Evolutionary conservation across 306 rosid species (phyloP).

Genomic region (Acacia melanoxylon): DNA sequence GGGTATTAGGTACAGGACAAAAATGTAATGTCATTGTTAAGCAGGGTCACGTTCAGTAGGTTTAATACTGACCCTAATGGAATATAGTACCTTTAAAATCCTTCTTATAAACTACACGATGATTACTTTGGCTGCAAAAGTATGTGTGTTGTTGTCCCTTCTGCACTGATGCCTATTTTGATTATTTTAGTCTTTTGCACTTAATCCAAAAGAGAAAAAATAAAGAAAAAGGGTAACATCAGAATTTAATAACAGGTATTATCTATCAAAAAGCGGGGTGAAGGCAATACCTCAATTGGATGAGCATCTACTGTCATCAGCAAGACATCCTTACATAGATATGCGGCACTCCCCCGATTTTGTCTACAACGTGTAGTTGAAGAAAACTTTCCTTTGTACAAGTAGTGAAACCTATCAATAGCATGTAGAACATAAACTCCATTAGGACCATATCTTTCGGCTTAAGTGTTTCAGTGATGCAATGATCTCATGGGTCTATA

Average conservation of each 20-base stretch:
- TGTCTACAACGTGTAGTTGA: slow-evolving; percentile 39
- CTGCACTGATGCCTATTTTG: not conserved
- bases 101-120: not conserved
- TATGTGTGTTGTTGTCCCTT: slow-evolving; percentile 8
- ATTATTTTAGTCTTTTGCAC: slow-evolving; percentile 12
- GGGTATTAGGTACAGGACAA: slow-evolving; percentile 72
- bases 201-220: slow-evolving; percentile 9
- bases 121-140: slow-evolving; percentile 13
- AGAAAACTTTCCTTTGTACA: slow-evolving; percentile 34
- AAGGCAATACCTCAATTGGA: slow-evolving; percentile 21
- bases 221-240: not conserved
- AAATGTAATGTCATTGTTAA: slow-evolving; percentile 45
- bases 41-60: slow-evolving; percentile 41
- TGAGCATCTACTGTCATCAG: slow-evolving; percentile 13
- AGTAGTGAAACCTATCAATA: slow-evolving; percentile 43
- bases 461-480: slow-evolving; percentile 60
- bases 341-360: slow-evolving; percentile 16
- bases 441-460: slow-evolving; percentile 60
- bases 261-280: slow-evolving; percentile 20
- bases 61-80: slow-evolving; percentile 46
- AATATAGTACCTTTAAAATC: slow-evolving; percentile 50
- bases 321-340: not conserved
- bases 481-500: slow-evolving; percentile 31
- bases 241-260: not conserved
- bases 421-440: slow-evolving; percentile 47